Base-by-base conservation (phyloP, 1,284 basidiomycete genomes). In the Trichosporon faecale region DNA sequence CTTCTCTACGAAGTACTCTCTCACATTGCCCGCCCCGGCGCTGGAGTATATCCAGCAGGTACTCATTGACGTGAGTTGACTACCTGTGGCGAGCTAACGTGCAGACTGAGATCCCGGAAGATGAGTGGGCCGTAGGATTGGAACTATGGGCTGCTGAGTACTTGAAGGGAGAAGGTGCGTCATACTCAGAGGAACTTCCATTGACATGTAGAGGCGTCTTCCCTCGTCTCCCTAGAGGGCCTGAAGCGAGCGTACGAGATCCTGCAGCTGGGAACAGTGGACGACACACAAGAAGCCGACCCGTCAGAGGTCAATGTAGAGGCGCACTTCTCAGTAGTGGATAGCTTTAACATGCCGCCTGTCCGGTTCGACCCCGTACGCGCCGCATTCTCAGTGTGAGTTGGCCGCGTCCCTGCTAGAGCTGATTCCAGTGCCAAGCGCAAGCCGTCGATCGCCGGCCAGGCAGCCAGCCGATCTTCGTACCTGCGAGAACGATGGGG, bases 291-390 rank as follows among this genome's bases (percentile, higher is more conserved):
- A 55, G 83, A 80, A 25, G 87, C 79, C 9, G 80, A 82, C 61
- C 81, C 83, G 6, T 90, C 92, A 31, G 84, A 89, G 27, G 86
- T 95, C 27, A 94, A 97, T 74, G 90, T 93, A 7, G 91, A 95
- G 63, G 89, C 88, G 27, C 93, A 96, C 80, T 85, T 99, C 64
- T 89, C 89, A 74, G 86, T 98, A 70, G 86, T 98, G 40, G 90
- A 97, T 80, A 91, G 95, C 11, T 98, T 95, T 76, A 91, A 95
- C 44, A 97, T 98, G 93, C 96, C 96, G 0, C 85, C 90, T 9
- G 92, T 94, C 88, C 88, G 90, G 75, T 99, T 94, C 88, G 94
- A 94, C 40, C 85, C 87, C 25, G 91, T 95, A 75, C 86, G 93
- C 71, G 72, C 76, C 21, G 79, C 77, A 0, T 80, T 78, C 70